phyloP scores from a whole-genome alignment of 352 stramenopile genomes.

The Globisporangium alternatum region DNA sequence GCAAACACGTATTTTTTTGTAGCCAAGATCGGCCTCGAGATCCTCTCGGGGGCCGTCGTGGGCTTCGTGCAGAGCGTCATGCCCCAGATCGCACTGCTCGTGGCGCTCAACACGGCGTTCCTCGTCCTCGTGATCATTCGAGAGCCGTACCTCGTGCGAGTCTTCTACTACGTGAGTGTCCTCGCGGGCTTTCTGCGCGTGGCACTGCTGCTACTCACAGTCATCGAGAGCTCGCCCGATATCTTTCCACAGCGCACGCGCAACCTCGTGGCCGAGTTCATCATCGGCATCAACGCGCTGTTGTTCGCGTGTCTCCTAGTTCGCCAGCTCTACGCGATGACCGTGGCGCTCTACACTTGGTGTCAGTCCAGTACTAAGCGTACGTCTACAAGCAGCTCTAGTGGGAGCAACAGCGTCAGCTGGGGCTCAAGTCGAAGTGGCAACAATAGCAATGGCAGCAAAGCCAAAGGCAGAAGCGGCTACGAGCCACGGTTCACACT shows the following conservation, averaged over 20 bases:
- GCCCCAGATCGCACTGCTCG: constrained; percentile 37
- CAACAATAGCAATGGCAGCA: not conserved
- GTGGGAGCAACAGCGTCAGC: not conserved
- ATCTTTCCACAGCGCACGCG: constrained; percentile 39
- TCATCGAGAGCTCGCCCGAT: constrained; percentile 31
- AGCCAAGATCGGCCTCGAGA: constrained; percentile 41
- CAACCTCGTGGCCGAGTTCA: constrained; percentile 37
- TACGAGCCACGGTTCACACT: constrained; percentile 14
- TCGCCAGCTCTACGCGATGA: constrained; percentile 36
- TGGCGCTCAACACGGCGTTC: constrained; percentile 37
- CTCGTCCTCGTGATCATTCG: constrained; percentile 36
- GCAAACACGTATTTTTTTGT: constrained; percentile 54
- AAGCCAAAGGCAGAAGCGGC: not conserved
- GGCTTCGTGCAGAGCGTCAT: constrained; percentile 31
- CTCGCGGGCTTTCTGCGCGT: constrained; percentile 40
- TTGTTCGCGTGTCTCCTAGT: constrained; percentile 40
- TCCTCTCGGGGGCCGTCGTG: constrained; percentile 36
- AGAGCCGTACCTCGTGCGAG: constrained; percentile 36
- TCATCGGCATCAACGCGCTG: constrained; percentile 40
- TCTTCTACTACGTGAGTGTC: constrained; percentile 40
- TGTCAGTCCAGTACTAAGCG: not conserved
- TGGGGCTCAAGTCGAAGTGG: constrained; percentile 3
- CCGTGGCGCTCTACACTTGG: constrained; percentile 19
- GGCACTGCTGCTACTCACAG: constrained; percentile 39
- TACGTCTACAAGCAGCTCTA: not conserved